These are phyloP conservation scores for Trichophyton schoenleinii DNA, from an alignment of 2,329 filamentous ascomycete genomes.

Conservation along the genomic window DNA sequence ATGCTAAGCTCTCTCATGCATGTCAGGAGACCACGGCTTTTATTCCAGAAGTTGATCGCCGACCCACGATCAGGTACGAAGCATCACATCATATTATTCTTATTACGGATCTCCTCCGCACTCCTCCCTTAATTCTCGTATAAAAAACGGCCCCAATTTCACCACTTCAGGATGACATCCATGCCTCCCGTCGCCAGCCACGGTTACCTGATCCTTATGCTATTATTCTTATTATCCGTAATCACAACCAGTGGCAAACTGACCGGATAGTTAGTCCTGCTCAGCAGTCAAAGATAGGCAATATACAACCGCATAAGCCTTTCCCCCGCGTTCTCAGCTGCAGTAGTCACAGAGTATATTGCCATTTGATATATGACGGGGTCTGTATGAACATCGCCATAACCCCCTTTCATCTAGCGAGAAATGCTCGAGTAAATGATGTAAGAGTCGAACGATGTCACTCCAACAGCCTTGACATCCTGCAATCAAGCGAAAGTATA, in stretches of 20 bases:
- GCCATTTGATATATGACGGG: background rate
- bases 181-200: slow-evolving; percentile 2
- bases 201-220: background rate
- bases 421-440: background rate
- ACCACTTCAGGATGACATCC: background rate
- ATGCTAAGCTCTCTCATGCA: background rate
- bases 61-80: background rate
- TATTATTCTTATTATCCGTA: background rate
- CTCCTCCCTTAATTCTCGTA: background rate
- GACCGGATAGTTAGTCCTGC: background rate
- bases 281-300: background rate
- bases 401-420: background rate
- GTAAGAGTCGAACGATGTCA: background rate
- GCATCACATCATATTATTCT: too few relatives aligned
- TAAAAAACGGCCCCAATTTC: background rate
- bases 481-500: background rate
- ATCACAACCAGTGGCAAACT: background rate
- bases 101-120: background rate
- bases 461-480: background rate
- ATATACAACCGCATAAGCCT: background rate
- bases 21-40: background rate
- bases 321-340: background rate
- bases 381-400: background rate
- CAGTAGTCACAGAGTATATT: background rate
- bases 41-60: background rate